A percentile compares a stretch with the other conserved stretches of the same genome.
Evolutionary conservation across 495 filamentous ascomycete species (phyloP).

Genomic region (Cenococcum geophilum): DNA sequence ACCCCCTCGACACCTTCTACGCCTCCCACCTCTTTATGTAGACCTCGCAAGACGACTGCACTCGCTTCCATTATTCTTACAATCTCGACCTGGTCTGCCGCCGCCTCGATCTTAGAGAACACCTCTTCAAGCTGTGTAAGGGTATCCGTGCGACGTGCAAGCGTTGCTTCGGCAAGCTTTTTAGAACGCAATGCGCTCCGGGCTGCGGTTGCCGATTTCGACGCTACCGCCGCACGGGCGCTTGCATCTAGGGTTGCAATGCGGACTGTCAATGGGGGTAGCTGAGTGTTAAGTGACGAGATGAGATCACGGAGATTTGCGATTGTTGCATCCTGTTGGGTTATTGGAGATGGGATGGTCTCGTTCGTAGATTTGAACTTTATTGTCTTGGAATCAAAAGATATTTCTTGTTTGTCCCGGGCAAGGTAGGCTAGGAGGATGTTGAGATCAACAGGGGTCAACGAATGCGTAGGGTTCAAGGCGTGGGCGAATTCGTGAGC

Average conservation of each 20-base stretch:
- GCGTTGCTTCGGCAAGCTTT: constrained; percentile 66
- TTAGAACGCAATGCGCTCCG: constrained; percentile 72
- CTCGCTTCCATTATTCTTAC: constrained; percentile 75
- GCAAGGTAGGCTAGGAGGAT: constrained; percentile 35
- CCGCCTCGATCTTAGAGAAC: constrained; percentile 73
- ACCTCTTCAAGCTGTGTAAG: constrained; percentile 79
- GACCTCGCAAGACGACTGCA: constrained; percentile 57
- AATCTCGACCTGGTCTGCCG: constrained; percentile 72
- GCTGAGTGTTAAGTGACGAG: constrained; percentile 45
- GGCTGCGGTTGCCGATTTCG: constrained; percentile 67
- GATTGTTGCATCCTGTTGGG: constrained; percentile 70
- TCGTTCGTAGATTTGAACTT: constrained; percentile 55
- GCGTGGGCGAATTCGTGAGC: constrained; percentile 22
- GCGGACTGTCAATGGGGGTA: constrained; percentile 39
- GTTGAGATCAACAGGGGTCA: constrained; percentile 24
- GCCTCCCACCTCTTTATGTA: constrained; percentile 75
- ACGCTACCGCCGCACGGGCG: constrained; percentile 60
- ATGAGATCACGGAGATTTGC: constrained; percentile 53
- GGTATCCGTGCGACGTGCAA: constrained; percentile 61
- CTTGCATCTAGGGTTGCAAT: constrained; percentile 45
- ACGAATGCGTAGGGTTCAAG: constrained; percentile 16
- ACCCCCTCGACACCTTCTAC: constrained; percentile 69
- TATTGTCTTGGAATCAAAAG: constrained; percentile 43
- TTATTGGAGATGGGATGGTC: constrained; percentile 48
- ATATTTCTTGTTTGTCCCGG: constrained; percentile 33